Evolutionary conservation across 495 filamentous ascomycete species (phyloP).

Genomic region (Neurospora terricola): DNA sequence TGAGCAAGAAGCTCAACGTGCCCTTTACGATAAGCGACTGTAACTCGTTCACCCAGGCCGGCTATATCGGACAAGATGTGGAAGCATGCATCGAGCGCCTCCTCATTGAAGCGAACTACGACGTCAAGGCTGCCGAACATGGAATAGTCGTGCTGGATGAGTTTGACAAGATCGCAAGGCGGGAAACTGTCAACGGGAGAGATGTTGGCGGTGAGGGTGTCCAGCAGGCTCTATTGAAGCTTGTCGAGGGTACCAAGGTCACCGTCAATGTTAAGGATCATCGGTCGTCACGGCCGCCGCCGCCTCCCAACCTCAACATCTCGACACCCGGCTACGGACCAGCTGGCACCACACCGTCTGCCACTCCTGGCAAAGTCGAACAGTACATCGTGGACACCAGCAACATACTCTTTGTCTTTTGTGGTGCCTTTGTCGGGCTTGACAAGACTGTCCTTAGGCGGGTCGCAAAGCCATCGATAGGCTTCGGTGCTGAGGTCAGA

Average conservation of each 20-base stretch:
- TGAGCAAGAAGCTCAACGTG: conserved; percentile 62
- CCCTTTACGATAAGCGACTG: conserved; percentile 97
- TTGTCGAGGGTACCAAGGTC: conserved; percentile 91
- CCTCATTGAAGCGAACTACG: conserved; percentile 82
- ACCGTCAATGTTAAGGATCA: conserved; percentile 82
- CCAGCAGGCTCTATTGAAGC: conserved; percentile 90
- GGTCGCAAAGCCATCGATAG: conserved; percentile 78
- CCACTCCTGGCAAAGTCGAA: conserved; percentile 58
- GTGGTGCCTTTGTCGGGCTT: conserved; percentile 88
- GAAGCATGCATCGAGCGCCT: conserved; percentile 87
- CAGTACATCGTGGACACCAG: conserved; percentile 85
- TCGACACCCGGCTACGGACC: conserved; percentile 29
- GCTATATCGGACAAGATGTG: conserved; percentile 94
- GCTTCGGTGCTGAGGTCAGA: conserved; percentile 82
- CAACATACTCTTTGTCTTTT: conserved; percentile 94
- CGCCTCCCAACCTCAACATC: conserved; percentile 14
- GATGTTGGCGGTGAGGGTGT: conserved; percentile 91
- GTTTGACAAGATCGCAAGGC: conserved; percentile 82
- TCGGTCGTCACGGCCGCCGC: conserved; percentile 40
- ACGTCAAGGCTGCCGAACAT: conserved; percentile 72
- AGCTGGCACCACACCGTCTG: conserved; percentile 22
- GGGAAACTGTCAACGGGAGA: conserved; percentile 45
- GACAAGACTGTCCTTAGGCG: conserved; percentile 81
- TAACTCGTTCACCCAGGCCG: conserved; percentile 92
- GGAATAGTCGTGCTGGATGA: conserved; percentile 95